Conservation (phyloP, 148 eudicot genomes). For the Mesembryanthemum crystallinum region DNA sequence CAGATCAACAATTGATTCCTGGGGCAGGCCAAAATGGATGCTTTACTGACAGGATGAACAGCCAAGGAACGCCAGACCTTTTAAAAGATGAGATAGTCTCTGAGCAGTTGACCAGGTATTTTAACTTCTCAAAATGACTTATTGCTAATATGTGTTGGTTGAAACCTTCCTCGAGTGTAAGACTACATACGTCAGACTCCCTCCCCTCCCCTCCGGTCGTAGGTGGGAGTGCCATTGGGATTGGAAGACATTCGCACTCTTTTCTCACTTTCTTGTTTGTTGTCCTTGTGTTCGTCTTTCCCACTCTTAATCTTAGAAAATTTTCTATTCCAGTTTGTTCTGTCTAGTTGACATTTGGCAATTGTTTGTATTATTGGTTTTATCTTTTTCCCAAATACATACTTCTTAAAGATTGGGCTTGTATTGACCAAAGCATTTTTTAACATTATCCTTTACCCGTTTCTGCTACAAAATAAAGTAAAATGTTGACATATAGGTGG, state of each 20-base stretch:
- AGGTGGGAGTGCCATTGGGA: too few species aligned
- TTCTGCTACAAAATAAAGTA: neutral
- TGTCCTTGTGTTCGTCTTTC: neutral
- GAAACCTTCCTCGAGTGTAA: too few species aligned
- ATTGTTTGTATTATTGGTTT: neutral
- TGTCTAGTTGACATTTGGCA: neutral
- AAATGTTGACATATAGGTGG: neutral
- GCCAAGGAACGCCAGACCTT: conserved; percentile 41
- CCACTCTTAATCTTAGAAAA: neutral
- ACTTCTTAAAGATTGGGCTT: neutral
- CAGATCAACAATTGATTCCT: conserved; percentile 30
- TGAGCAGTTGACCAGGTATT: conserved; percentile 89
- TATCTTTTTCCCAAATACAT: neutral
- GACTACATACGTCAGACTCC: neutral
- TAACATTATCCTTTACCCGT: neutral
- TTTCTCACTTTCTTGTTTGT: neutral
- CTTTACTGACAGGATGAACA: conserved; percentile 26
- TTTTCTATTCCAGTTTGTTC: neutral
- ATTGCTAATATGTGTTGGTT: neutral
- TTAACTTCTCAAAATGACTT: neutral
- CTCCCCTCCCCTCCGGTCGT: too few species aligned
- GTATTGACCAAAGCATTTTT: neutral
- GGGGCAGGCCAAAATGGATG: conserved; percentile 31
- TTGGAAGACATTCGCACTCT: neutral
- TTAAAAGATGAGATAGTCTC: conserved; percentile 84